These are phyloP conservation scores for Grosmannia serpens DNA, from an alignment of 2,329 filamentous ascomycete species.

Conservation along the genomic window DNA sequence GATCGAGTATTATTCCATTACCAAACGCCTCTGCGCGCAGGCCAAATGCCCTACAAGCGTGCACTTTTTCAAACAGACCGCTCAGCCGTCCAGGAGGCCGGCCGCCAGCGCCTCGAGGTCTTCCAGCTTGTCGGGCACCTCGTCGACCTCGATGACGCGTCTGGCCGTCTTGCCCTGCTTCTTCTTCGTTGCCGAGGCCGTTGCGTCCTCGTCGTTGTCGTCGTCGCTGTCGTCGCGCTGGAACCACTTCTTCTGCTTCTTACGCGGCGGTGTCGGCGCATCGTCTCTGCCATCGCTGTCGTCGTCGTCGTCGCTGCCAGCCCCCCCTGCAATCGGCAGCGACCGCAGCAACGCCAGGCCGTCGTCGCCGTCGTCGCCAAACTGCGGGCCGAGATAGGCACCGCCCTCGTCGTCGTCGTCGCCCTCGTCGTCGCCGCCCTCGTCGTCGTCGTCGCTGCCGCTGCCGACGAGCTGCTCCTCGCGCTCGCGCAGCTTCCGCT, in stretches of 20 bases:
- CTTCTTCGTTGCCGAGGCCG: constrained; percentile 21
- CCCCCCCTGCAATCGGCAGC: constrained; percentile 36
- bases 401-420: constrained; percentile 19
- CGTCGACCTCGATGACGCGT: constrained; percentile 44
- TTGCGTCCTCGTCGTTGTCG: constrained; percentile 11
- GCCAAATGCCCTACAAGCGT: neutral
- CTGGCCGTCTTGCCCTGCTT: constrained; percentile 16
- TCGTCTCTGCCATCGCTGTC: constrained; percentile 19
- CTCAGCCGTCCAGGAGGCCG: constrained; percentile 48
- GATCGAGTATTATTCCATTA: too few species aligned
- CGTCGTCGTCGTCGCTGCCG: constrained; percentile 15
- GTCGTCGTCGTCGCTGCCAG: constrained; percentile 14
- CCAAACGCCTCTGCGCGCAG: neutral
- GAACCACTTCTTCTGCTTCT: constrained; percentile 72
- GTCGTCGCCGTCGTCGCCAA: constrained; percentile 33
- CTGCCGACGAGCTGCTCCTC: constrained; percentile 23
- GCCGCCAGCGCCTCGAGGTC: constrained; percentile 69
- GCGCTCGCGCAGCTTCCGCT: constrained; percentile 54
- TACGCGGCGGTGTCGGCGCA: constrained; percentile 34
- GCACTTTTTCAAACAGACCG: neutral
- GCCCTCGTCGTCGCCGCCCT: constrained; percentile 20
- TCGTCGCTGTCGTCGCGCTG: constrained; percentile 36
- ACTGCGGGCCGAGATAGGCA: constrained; percentile 20
- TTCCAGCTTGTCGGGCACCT: constrained; percentile 67
- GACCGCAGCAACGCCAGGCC: constrained; percentile 47